Conservation (phyloP, 2,329 filamentous ascomycete species). For the Paraphaeosphaeria minitans region DNA sequence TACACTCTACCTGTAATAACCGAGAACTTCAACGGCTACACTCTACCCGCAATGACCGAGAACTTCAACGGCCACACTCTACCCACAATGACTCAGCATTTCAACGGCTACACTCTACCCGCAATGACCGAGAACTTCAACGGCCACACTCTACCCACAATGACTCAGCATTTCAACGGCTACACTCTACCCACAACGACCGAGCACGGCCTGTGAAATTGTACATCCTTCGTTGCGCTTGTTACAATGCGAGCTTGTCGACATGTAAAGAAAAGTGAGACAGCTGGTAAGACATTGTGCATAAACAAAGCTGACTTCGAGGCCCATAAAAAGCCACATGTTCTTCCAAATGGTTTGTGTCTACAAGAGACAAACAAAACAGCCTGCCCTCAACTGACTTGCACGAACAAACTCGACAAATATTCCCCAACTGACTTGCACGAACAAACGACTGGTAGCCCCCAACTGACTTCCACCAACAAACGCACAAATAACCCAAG, state of each 20-base stretch:
- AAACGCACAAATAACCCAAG: too few species aligned
- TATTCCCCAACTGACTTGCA: too few species aligned
- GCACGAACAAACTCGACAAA: too few species aligned
- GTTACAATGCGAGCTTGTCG: background rate
- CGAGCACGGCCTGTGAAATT: background rate
- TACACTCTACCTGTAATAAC: too few species aligned
- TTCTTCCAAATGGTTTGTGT: background rate
- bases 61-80: too few species aligned
- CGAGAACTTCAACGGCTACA: too few species aligned
- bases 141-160: too few species aligned
- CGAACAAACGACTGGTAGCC: too few species aligned
- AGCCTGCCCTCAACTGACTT: background rate
- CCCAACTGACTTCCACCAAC: background rate
- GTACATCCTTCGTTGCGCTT: background rate
- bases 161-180: background rate
- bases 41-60: too few species aligned
- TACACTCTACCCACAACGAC: background rate
- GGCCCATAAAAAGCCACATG: background rate
- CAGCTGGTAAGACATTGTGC: constrained; percentile 1
- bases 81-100: too few species aligned
- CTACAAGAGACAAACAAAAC: background rate
- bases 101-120: too few species aligned
- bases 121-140: too few species aligned
- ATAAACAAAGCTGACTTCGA: background rate
- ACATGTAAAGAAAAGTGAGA: background rate